Evolutionary conservation across 2,329 filamentous ascomycete species (phyloP).

Genomic region (Cladosporium cucumerinum): DNA sequence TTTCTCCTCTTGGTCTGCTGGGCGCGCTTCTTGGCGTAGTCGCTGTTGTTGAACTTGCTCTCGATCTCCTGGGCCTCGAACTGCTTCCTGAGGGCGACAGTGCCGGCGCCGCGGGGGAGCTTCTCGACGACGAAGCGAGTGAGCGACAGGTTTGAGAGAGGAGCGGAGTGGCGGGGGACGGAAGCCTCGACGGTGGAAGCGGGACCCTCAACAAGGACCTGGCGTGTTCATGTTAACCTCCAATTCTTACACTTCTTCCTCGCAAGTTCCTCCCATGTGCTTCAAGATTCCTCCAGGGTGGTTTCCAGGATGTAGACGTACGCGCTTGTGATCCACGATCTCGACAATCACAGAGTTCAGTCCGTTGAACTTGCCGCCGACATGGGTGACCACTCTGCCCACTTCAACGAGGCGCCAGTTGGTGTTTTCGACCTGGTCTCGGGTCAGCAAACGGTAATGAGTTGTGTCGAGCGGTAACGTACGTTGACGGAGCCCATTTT

Average conservation of each 20-base stretch:
- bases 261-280: neutral
- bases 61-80: constrained; percentile 94
- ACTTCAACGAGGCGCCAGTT: constrained; percentile 96
- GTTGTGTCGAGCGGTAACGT: too few relatives aligned
- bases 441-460: too few relatives aligned
- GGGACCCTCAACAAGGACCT: constrained; percentile 97
- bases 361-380: too few relatives aligned
- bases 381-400: constrained; percentile 95
- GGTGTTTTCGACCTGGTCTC: constrained; percentile 44
- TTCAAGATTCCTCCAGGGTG: constrained; percentile 2
- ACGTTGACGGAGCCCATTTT: constrained; percentile 30
- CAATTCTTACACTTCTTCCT: constrained; percentile 17
- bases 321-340: constrained; percentile 99
- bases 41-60: constrained; percentile 84
- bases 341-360: constrained; percentile 97
- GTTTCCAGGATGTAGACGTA: constrained; percentile 56
- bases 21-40: constrained; percentile 90
- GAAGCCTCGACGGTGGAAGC: constrained; percentile 73
- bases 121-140: constrained; percentile 84
- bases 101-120: constrained; percentile 80
- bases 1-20: constrained; percentile 82
- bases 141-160: constrained; percentile 80
- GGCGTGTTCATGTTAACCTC: constrained; percentile 28
- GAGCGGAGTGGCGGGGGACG: constrained; percentile 81
- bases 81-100: constrained; percentile 75